Evolutionary conservation across 2,329 filamentous ascomycete genomes (phyloP).

Genomic region (Karstenula rhodostoma): DNA sequence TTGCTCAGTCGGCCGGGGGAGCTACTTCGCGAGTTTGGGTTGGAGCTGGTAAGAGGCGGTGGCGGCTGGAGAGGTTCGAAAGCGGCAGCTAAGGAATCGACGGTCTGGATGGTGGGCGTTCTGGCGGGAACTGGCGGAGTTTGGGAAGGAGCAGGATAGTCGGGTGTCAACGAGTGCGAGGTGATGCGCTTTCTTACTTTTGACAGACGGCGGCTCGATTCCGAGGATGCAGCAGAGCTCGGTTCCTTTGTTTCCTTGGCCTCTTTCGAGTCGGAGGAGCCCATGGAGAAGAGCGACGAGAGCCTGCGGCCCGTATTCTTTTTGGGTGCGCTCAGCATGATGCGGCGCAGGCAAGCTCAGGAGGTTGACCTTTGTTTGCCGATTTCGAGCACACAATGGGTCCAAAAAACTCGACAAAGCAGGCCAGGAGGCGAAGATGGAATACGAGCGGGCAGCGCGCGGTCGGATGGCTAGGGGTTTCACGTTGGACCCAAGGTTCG

Average conservation of each 20-base stretch:
- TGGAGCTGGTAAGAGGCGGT: slow-evolving; percentile 31
- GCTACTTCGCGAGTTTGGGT: slow-evolving; percentile 31
- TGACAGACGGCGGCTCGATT: slow-evolving; percentile 38
- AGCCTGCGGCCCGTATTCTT: slow-evolving; percentile 44
- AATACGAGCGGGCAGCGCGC: slow-evolving; percentile 2
- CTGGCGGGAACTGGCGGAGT: slow-evolving; percentile 23
- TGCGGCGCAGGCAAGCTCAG: background rate
- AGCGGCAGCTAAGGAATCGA: slow-evolving; percentile 28
- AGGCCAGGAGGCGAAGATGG: background rate
- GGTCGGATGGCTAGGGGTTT: slow-evolving; percentile 11
- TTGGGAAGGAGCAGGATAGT: slow-evolving; percentile 39
- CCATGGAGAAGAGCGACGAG: slow-evolving; percentile 44
- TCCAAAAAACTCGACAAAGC: background rate
- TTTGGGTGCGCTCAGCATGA: slow-evolving; percentile 35
- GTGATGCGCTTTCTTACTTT: slow-evolving; percentile 45
- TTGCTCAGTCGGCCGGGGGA: slow-evolving; percentile 33
- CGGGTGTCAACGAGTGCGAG: slow-evolving; percentile 41
- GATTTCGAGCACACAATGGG: background rate
- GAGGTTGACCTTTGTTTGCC: background rate
- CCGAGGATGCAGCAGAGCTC: slow-evolving; percentile 34
- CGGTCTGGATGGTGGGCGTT: slow-evolving; percentile 38
- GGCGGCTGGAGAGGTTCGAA: slow-evolving; percentile 41
- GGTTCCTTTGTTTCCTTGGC: slow-evolving; percentile 21
- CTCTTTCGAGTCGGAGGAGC: slow-evolving; percentile 25
- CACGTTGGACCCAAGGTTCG: slow-evolving; percentile 19